These are phyloP conservation scores for Musa schizocarpa DNA, from an alignment of 176 grass and related monocot genomes.

Conservation along the genomic window DNA sequence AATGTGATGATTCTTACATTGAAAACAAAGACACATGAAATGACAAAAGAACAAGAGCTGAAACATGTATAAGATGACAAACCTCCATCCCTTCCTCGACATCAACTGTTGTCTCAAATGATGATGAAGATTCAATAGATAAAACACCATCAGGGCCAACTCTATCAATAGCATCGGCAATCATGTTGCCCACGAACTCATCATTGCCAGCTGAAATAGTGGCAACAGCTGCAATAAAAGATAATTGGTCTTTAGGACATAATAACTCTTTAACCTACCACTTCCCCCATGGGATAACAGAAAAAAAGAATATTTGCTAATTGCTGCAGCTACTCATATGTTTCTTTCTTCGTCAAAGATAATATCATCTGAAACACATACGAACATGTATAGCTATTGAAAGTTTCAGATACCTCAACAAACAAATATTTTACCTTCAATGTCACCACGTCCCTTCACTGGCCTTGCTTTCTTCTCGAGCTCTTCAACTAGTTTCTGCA, in stretches of 20 bases:
- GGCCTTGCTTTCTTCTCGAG: slow-evolving; percentile 8
- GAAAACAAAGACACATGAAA: not conserved
- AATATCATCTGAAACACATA: slow-evolving; percentile 1
- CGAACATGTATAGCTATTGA: not conserved
- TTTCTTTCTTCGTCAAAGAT: not conserved
- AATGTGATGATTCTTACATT: not conserved
- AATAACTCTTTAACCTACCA: not conserved
- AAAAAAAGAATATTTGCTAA: not conserved
- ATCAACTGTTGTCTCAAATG: slow-evolving; percentile 9
- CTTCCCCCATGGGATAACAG: not conserved
- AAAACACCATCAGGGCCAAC: slow-evolving; percentile 11
- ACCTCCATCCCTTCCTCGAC: slow-evolving; percentile 11
- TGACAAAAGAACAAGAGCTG: not conserved
- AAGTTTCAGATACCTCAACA: not conserved
- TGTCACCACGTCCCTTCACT: not conserved
- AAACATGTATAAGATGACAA: not conserved
- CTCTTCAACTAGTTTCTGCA: slow-evolving; percentile 1
- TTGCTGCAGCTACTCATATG: not conserved
- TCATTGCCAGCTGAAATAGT: slow-evolving; percentile 13
- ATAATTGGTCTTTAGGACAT: not conserved
- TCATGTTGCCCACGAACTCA: slow-evolving; percentile 6
- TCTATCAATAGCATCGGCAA: slow-evolving; percentile 16
- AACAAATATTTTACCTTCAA: not conserved
- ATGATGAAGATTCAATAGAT: slow-evolving; percentile 13
- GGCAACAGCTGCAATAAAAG: slow-evolving; percentile 9